phyloP scores from a whole-genome alignment of 1,284 basidiomycete genomes.

The Moniliophthora roreri region DNA sequence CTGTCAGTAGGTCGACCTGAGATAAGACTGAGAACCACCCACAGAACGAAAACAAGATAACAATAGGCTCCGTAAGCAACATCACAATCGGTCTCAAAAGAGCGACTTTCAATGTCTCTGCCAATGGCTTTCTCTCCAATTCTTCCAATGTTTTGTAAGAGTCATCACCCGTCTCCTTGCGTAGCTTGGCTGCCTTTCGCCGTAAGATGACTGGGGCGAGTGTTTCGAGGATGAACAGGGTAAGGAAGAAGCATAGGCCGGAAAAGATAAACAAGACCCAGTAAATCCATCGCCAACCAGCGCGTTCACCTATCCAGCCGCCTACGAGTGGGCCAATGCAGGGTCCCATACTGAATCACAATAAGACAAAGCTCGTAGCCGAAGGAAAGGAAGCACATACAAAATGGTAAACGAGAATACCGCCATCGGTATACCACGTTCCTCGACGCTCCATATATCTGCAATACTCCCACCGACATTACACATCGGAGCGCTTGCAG shows the following conservation, averaged over 20 bases:
- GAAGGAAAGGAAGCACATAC: slow-evolving; percentile 23
- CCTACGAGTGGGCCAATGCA: slow-evolving; percentile 54
- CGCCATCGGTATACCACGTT: slow-evolving; percentile 62
- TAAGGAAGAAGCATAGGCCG: slow-evolving; percentile 42
- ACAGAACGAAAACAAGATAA: slow-evolving; percentile 46
- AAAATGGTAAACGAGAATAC: slow-evolving; percentile 64
- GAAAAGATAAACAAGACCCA: slow-evolving; percentile 62
- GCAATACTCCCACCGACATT: slow-evolving; percentile 46
- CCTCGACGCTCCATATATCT: slow-evolving; percentile 58
- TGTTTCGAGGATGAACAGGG: slow-evolving; percentile 62
- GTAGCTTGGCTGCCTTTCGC: slow-evolving; percentile 33
- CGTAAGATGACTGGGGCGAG: slow-evolving; percentile 48
- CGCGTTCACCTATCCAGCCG: slow-evolving; percentile 41
- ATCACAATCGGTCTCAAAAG: slow-evolving; percentile 43
- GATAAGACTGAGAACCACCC: slow-evolving; percentile 12
- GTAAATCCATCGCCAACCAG: slow-evolving; percentile 58
- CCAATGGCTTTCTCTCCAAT: slow-evolving; percentile 29
- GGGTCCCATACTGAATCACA: slow-evolving; percentile 39
- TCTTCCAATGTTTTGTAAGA: slow-evolving; percentile 33
- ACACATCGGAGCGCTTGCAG: slow-evolving; percentile 43
- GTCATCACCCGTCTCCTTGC: slow-evolving; percentile 34
- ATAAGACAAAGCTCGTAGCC: neutral
- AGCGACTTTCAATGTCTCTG: slow-evolving; percentile 30
- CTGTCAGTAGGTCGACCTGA: neutral
- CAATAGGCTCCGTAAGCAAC: slow-evolving; percentile 39